phyloP scores from a whole-genome alignment of 2,329 filamentous ascomycete species.

The Sphaerulina populicola region DNA sequence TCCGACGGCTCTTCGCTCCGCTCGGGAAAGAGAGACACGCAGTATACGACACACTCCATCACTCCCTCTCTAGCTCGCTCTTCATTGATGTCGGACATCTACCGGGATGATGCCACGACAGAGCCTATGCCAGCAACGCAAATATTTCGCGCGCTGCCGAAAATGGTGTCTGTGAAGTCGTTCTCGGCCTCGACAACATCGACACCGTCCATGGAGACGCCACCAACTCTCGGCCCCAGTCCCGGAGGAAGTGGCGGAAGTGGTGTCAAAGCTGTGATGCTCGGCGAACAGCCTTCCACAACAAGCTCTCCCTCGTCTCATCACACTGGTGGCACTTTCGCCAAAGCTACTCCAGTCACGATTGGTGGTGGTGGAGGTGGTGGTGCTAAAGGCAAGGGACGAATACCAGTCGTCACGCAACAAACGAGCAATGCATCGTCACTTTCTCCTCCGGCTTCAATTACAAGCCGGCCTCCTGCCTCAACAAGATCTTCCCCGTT shows the following conservation, averaged over 20 bases:
- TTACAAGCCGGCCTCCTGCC: constrained; percentile 14
- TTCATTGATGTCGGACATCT: constrained; percentile 83
- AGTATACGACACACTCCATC: constrained; percentile 41
- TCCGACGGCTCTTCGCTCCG: constrained; percentile 58
- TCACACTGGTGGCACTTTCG: constrained; percentile 27
- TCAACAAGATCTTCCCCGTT: constrained; percentile 29
- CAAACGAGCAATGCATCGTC: constrained; percentile 22
- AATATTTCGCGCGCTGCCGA: constrained; percentile 77
- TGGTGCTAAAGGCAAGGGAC: constrained; percentile 28
- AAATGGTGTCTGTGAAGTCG: constrained; percentile 78
- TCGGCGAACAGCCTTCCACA: constrained; percentile 31
- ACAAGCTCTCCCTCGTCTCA: constrained; percentile 31
- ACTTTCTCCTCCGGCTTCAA: constrained; percentile 16
- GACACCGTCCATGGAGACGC: constrained; percentile 7
- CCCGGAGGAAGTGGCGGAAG: background rate
- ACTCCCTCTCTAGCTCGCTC: constrained; percentile 43
- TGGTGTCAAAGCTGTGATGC: constrained; percentile 30
- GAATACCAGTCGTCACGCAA: constrained; percentile 26
- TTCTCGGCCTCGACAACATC: constrained; percentile 11
- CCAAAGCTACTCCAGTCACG: constrained; percentile 41
- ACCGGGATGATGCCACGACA: constrained; percentile 81
- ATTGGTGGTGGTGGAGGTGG: constrained; percentile 33
- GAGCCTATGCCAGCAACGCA: constrained; percentile 72
- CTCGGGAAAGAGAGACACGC: constrained; percentile 29
- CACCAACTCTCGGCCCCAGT: constrained; percentile 16